Conservation (phyloP, 305 asterid species). For the Fraxinus paxiana region DNA sequence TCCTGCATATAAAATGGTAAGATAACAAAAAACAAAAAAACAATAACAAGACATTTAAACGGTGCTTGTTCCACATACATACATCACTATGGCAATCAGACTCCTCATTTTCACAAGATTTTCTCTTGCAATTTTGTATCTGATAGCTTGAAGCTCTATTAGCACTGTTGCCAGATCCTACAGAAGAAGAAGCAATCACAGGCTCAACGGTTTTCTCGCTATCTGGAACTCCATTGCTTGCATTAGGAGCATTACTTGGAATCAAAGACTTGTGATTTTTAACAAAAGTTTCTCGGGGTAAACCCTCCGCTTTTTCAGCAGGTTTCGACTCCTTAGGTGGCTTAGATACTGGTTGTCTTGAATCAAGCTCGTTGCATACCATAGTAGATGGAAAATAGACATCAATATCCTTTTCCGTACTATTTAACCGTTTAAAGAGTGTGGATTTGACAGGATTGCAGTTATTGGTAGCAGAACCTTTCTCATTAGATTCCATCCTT, state of each 20-base stretch:
- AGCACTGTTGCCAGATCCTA: conserved; percentile 78
- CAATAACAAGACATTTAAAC: background rate
- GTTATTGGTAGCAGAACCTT: conserved; percentile 24
- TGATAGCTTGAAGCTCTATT: conserved; percentile 68
- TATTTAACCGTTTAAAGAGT: conserved; percentile 26
- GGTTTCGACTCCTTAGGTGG: conserved; percentile 27
- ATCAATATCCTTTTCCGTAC: conserved; percentile 27
- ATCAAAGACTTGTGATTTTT: conserved; percentile 36
- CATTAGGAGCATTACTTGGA: conserved; percentile 21
- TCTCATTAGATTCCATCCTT: conserved; percentile 34
- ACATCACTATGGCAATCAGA: conserved; percentile 75
- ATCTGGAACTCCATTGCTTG: conserved; percentile 32
- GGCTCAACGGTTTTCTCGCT: conserved; percentile 54
- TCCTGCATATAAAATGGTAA: conserved; percentile 45
- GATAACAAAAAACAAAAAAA: background rate
- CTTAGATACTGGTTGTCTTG: conserved; percentile 30
- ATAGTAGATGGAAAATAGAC: conserved; percentile 29
- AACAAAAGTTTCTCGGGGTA: conserved; percentile 27
- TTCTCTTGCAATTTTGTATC: conserved; percentile 56
- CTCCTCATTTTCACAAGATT: conserved; percentile 53
- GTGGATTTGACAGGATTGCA: conserved; percentile 32
- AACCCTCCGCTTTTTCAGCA: conserved; percentile 23
- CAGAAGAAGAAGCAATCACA: conserved; percentile 74
- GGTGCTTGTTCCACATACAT: conserved; percentile 27
- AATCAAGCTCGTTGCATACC: conserved; percentile 20